Percentiles rank a stretch among this genome's conserved stretches.
Evolutionary conservation across 352 stramenopile genomes (phyloP).

Genomic region (Phytophthora constricta): DNA sequence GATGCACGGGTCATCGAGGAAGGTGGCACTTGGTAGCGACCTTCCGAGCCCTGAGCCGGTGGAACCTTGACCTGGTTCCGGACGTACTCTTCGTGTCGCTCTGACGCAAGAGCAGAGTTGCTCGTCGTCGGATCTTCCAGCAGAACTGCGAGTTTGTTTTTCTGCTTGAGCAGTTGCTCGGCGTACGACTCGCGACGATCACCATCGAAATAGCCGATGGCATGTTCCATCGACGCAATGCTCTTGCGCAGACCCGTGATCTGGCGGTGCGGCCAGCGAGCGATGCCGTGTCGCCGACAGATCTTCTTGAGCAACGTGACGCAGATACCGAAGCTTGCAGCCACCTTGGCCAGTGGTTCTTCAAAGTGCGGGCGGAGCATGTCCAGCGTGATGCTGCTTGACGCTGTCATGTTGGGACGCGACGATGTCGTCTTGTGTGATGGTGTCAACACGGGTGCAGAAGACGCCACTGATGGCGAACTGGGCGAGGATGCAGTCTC

Average conservation of each 20-base stretch:
- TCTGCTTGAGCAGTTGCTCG: slow-evolving; percentile 75
- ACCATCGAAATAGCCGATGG: slow-evolving; percentile 81
- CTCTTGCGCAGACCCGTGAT: slow-evolving; percentile 89
- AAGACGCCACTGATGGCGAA: slow-evolving; percentile 21
- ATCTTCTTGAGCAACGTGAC: slow-evolving; percentile 90
- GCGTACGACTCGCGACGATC: slow-evolving; percentile 72
- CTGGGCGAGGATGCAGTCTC: slow-evolving; percentile 24
- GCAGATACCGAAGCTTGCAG: slow-evolving; percentile 80
- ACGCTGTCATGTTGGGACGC: slow-evolving; percentile 74
- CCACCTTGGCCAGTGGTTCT: slow-evolving; percentile 80
- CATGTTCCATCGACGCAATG: slow-evolving; percentile 87
- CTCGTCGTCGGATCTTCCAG: slow-evolving; percentile 67
- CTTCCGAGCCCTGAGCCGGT: not conserved
- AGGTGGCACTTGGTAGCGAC: slow-evolving; percentile 18
- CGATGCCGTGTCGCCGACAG: slow-evolving; percentile 79
- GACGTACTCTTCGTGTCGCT: slow-evolving; percentile 11
- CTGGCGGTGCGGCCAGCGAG: slow-evolving; percentile 84
- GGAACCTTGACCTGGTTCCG: slow-evolving; percentile 15
- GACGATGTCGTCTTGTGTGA: slow-evolving; percentile 34
- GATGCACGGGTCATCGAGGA: slow-evolving; percentile 21
- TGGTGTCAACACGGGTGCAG: slow-evolving; percentile 14
- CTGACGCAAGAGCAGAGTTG: slow-evolving; percentile 45
- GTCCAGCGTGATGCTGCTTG: slow-evolving; percentile 81
- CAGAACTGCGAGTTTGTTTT: slow-evolving; percentile 71
- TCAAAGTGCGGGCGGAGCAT: slow-evolving; percentile 88